Evolutionary conservation across 345 rosid species (phyloP).

Genomic region (Salix arbutifolia): DNA sequence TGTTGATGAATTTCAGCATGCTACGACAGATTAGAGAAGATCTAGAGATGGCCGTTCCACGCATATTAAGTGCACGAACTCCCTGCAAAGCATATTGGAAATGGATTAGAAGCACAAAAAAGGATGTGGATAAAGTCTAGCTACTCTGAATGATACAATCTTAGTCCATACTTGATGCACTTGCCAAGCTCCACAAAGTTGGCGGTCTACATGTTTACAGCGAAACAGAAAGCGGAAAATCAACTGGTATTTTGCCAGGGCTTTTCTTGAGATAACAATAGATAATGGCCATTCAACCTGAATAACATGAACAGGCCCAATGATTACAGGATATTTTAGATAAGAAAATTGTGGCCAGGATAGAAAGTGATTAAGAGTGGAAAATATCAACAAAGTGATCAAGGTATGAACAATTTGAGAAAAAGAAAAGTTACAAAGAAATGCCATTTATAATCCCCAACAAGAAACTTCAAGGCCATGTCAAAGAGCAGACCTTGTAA

Average conservation of each 20-base stretch:
- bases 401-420: not conserved
- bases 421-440: not conserved
- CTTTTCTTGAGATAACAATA: constrained; percentile 84
- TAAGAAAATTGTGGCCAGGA: not conserved
- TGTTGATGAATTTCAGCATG: constrained; percentile 89
- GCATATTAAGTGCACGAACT: constrained; percentile 60
- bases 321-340: not conserved
- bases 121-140: not conserved
- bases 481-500: constrained; percentile 61
- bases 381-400: not conserved
- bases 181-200: constrained; percentile 96
- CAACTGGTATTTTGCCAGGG: constrained; percentile 81
- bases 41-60: constrained; percentile 78
- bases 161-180: constrained; percentile 74
- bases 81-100: constrained; percentile 47
- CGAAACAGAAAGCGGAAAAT: constrained; percentile 88
- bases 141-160: constrained; percentile 5
- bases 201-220: constrained; percentile 95
- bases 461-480: not conserved
- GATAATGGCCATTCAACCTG: constrained; percentile 98
- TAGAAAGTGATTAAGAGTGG: not conserved
- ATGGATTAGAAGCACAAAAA: constrained; percentile 22
- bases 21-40: constrained; percentile 95
- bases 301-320: constrained; percentile 10
- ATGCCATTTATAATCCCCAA: not conserved